Evolutionary conservation across 2,329 filamentous ascomycete genomes (phyloP).

Genomic region (Sporothrix luriei): DNA sequence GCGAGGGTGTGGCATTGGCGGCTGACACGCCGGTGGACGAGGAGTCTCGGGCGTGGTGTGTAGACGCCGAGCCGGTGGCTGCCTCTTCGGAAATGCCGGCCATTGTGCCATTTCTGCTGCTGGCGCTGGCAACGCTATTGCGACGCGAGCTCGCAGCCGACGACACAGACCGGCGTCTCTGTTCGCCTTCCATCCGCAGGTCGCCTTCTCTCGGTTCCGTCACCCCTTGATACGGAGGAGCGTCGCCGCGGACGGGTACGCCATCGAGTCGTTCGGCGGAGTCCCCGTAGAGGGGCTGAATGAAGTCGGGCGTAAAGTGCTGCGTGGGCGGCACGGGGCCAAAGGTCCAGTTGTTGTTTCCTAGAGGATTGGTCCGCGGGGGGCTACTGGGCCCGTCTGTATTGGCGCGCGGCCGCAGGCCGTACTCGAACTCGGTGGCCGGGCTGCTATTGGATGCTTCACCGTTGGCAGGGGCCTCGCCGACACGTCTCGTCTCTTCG

Average conservation of each 20-base stretch:
- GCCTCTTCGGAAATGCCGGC: constrained; percentile 6
- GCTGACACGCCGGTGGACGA: neutral
- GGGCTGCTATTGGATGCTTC: neutral
- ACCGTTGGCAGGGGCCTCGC: neutral
- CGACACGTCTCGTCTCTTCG: neutral
- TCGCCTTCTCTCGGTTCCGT: constrained; percentile 15
- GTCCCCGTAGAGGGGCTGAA: constrained; percentile 7
- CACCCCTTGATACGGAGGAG: neutral
- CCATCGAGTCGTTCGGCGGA: constrained; percentile 8
- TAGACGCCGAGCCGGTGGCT: neutral
- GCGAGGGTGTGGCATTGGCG: neutral
- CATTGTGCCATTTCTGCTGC: neutral
- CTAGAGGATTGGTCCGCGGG: constrained; percentile 54
- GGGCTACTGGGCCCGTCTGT: constrained; percentile 59
- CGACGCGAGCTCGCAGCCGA: neutral
- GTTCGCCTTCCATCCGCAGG: neutral
- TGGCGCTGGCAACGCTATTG: neutral
- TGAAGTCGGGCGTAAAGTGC: constrained; percentile 4
- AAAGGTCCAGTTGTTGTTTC: constrained; percentile 65
- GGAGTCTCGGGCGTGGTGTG: neutral
- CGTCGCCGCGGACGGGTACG: neutral
- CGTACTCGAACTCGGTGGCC: constrained; percentile 29
- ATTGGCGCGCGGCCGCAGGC: constrained; percentile 53
- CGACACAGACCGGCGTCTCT: neutral
- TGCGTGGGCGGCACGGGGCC: constrained; percentile 36